Base-by-base conservation (phyloP, 1,284 basidiomycete species). In the Naganishia sp. region DNA sequence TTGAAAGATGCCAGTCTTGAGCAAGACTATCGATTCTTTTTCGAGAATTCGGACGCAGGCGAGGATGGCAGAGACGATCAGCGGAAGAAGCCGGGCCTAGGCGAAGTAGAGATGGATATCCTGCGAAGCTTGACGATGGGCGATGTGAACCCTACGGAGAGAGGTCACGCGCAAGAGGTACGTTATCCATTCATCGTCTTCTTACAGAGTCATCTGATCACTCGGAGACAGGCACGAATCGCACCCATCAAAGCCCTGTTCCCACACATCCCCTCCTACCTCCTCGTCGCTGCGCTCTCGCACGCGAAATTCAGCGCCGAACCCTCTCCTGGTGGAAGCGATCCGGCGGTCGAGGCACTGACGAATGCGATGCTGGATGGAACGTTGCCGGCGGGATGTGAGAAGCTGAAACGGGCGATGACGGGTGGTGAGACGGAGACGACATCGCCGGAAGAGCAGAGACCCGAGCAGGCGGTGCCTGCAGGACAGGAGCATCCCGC, bases 301-400 rank as follows among this genome's bases (percentile, higher is more conserved):
- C 77, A 80, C 65, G 74, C 77, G 0, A 45, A 47, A 1, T 76
- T 74, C 64, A 54, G 71, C 42, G 50, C 61, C 23, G 67, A 71
- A 15, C 57, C 68, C 5, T 66, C 72, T 3, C 32, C 53, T 3
- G 67, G 72, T 10, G 63, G 64, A 3, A 68, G 71, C 1, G 72
- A 76, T 28, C 73, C 74, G 35, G 70, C 69, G 50, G 74, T 74
- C 21, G 74, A 75, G 42, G 75, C 75, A 0, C 67, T 80, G 3
- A 71, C 79, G 52, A 74, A 78, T 32, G 73, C 73, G 15, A 75
- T 80, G 41, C 70, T 80, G 7, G 72, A 71, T 17, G 71, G 66
- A 11, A 70, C 67, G 18, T 65, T 80, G 1, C 78, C 79, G 0
- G 54, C 69, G 0, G 77, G 77, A 6, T 69, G 79, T 6, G 39